Base-by-base conservation (phyloP, 495 filamentous ascomycete genomes). In the Lophiotrema nucula region DNA sequence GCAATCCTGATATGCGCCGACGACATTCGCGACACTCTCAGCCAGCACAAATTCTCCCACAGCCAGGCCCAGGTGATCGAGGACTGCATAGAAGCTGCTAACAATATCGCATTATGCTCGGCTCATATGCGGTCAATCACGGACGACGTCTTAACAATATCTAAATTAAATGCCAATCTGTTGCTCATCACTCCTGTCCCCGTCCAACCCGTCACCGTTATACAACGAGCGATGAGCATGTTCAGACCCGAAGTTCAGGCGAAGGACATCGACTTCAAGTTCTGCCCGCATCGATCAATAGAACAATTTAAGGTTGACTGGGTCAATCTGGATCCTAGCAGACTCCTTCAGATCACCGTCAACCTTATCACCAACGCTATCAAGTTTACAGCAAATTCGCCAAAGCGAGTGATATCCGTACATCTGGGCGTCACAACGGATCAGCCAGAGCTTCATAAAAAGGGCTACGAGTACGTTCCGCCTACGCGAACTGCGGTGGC, bases 301-400 rank as follows among this genome's bases (percentile, higher is more conserved):
- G 2, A 46, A 8, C 33, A 47, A 0, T 42, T 63, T 26, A 22
- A 28, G 15, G 44, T 66, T n/a, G 54, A 58, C 28, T 65, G 51
- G 54, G 51, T 69, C 4, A 41, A 39, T 12, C 27, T 64, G 16
- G 68, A 70, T 53, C 62, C 64, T 10, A 58, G 47, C 3, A 47
- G 68, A 10, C 51, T 70, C 0, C 50, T 58, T 16, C 56, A 60
- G 21, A 55, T 70, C 16, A 57, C 89, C 8, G 83, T 88, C 58
- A 89, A 89, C 61, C 76, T 92, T 2, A 79, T 88, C 60, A 88
- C 84, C 11, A 91, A 92, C 62, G 86, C 87, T 1, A 86, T 90
- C 57, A 90, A 90, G 62, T 90, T 89, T 59, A 89, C 86, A 11
- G 21, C 49, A 12, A 19, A 43, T 13, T 57, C 31, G 24, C 3